These are phyloP conservation scores for Oxytropis ochrocephala DNA, from an alignment of 306 rosid genomes.

Conservation along the genomic window DNA sequence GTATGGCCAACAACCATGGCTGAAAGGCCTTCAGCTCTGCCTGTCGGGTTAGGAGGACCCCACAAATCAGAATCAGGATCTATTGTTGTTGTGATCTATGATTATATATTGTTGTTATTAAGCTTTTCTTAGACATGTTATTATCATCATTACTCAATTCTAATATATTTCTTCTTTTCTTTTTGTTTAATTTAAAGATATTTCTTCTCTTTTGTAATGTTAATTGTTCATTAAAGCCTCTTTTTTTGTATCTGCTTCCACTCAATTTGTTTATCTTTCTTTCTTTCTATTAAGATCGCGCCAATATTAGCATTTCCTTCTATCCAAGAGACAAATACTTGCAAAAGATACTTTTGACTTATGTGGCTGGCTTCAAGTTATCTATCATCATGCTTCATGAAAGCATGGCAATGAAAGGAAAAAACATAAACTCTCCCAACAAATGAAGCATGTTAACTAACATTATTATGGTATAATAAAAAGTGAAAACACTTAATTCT, in stretches of 20 bases:
- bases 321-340: conserved; percentile 11
- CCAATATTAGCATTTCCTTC: conserved; percentile 11
- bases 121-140: conserved; percentile 30
- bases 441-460: conserved; percentile 15
- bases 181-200: too few relatives aligned
- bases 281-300: conserved; percentile 19
- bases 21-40: conserved; percentile 38
- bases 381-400: conserved; percentile 17
- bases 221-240: conserved; percentile 28
- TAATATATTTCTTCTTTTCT: conserved; percentile 13
- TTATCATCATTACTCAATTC: conserved; percentile 34
- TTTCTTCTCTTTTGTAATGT: conserved; percentile 16
- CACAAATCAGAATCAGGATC: conserved; percentile 89
- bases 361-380: neutral
- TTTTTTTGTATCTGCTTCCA: conserved; percentile 33
- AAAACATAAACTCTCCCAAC: neutral
- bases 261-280: conserved; percentile 20
- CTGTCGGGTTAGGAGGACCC: conserved; percentile 67
- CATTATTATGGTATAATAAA: neutral
- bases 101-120: conserved; percentile 32
- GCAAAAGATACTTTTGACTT: conserved; percentile 28
- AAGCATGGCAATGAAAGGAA: conserved; percentile 16
- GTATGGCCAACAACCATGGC: conserved; percentile 60
- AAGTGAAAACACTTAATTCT: neutral
- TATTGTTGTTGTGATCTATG: conserved; percentile 55